A percentile compares a stretch with the other conserved stretches of the same genome.
Evolutionary conservation across 176 grass and related monocot species (phyloP).

Genomic region (Musa beccarii): DNA sequence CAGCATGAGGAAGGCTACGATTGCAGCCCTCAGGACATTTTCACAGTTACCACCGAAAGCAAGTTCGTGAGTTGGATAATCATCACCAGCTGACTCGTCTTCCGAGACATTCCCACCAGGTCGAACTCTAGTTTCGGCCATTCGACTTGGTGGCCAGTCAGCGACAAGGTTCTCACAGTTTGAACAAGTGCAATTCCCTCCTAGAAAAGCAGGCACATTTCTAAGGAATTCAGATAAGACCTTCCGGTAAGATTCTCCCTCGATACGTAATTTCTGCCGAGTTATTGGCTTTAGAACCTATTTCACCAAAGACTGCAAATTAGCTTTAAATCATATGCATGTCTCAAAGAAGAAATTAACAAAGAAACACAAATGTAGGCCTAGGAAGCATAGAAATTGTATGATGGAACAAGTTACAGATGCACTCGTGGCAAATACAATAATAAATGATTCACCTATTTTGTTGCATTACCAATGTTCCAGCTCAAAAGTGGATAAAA

Average conservation of each 20-base stretch:
- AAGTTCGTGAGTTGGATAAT: slow-evolving; percentile 32
- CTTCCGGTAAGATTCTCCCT: slow-evolving; percentile 76
- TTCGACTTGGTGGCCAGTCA: slow-evolving; percentile 12
- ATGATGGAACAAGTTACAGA: not conserved
- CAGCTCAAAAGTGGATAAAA: not conserved
- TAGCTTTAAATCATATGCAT: not conserved
- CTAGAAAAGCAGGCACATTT: slow-evolving; percentile 55
- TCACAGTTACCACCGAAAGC: slow-evolving; percentile 39
- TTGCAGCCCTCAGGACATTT: slow-evolving; percentile 47
- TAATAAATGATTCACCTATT: not conserved
- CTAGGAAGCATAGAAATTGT: no score
- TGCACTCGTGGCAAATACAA: not conserved
- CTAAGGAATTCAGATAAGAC: slow-evolving; percentile 53
- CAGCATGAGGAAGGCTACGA: slow-evolving; percentile 64
- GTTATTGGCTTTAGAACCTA: slow-evolving; percentile 71
- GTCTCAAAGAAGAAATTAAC: no score
- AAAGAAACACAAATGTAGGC: no score
- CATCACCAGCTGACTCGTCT: slow-evolving; percentile 15
- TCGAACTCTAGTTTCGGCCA: slow-evolving; percentile 38
- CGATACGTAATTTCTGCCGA: slow-evolving; percentile 63
- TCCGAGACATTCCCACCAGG: slow-evolving; percentile 16
- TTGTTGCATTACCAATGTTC: not conserved
- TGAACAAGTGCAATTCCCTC: slow-evolving; percentile 62
- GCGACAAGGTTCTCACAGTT: slow-evolving; percentile 45
- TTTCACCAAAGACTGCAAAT: slow-evolving; percentile 9